These are phyloP conservation scores for Butyriboletus loyo DNA, from an alignment of 768 basidiomycete species.

Conservation along the genomic window DNA sequence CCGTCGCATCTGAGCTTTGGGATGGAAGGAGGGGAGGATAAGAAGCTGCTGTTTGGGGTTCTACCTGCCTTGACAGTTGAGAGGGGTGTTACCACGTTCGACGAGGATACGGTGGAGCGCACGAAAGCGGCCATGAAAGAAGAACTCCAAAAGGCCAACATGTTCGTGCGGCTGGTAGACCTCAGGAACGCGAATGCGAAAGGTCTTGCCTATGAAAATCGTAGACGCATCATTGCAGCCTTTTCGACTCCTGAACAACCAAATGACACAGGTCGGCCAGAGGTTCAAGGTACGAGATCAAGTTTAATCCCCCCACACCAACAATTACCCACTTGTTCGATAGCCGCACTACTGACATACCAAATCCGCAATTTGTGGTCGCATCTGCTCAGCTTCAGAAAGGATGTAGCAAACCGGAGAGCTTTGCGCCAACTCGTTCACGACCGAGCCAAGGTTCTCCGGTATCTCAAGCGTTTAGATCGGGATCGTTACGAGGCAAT, in stretches of 20 bases:
- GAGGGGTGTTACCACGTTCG: slow-evolving; percentile 19
- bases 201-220: slow-evolving; percentile 87
- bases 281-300: slow-evolving; percentile 74
- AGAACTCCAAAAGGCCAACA: slow-evolving; percentile 47
- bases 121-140: slow-evolving; percentile 27
- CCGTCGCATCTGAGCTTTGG: slow-evolving; percentile 65
- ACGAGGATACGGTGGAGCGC: slow-evolving; percentile 19
- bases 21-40: slow-evolving; percentile 48
- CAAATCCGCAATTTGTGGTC: slow-evolving; percentile 80
- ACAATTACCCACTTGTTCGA: neutral
- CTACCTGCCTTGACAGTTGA: slow-evolving; percentile 56
- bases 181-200: slow-evolving; percentile 82
- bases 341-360: slow-evolving; percentile 85
- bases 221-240: slow-evolving; percentile 67
- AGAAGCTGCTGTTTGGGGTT: slow-evolving; percentile 61
- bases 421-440: slow-evolving; percentile 78
- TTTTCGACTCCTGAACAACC: slow-evolving; percentile 72
- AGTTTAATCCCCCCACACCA: neutral
- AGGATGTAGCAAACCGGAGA: slow-evolving; percentile 75
- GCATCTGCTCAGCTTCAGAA: slow-evolving; percentile 65
- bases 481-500: slow-evolving; percentile 70
- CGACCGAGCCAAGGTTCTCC: slow-evolving; percentile 76
- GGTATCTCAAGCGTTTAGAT: slow-evolving; percentile 67
- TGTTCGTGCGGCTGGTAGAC: slow-evolving; percentile 72
- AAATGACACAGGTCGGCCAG: slow-evolving; percentile 77